phyloP scores from a whole-genome alignment of 129 eudicot species.

The Rutidosis leptorrhynchoides region DNA sequence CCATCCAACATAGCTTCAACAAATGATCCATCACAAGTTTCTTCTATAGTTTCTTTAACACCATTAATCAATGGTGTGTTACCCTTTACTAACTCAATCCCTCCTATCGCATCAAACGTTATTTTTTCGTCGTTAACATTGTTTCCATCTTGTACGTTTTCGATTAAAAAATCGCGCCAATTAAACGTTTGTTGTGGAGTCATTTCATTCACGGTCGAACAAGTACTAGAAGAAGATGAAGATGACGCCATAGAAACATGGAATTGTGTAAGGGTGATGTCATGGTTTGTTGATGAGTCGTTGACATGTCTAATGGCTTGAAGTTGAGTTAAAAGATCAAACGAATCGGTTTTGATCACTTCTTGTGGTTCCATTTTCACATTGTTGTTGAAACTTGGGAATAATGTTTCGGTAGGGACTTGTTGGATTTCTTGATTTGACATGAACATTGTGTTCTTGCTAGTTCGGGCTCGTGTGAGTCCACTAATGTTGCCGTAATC shows the following conservation, averaged over 20 bases:
- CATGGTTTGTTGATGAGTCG: constrained; percentile 37
- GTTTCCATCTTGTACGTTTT: constrained; percentile 42
- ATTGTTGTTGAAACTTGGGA: constrained; percentile 30
- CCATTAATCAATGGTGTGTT: constrained; percentile 12
- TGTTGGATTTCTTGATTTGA: constrained; percentile 35
- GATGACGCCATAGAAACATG: constrained; percentile 26
- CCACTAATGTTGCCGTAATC: constrained; percentile 84
- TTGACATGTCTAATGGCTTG: constrained; percentile 61
- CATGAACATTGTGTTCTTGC: constrained; percentile 34
- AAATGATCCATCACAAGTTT: constrained; percentile 50
- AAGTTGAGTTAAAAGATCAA: constrained; percentile 63
- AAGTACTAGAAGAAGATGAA: constrained; percentile 34
- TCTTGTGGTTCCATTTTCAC: constrained; percentile 37
- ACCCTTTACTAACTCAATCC: constrained; percentile 19
- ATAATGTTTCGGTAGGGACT: constrained; percentile 24
- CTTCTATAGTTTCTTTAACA: constrained; percentile 31
- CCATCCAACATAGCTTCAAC: constrained; percentile 73
- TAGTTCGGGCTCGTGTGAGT: constrained; percentile 38
- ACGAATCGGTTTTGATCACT: constrained; percentile 33
- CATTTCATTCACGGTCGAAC: constrained; percentile 38
- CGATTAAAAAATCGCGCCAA: constrained; percentile 79
- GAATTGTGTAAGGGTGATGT: constrained; percentile 17
- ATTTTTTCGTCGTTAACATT: constrained; percentile 22
- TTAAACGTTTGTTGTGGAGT: constrained; percentile 40
- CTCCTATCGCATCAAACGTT: constrained; percentile 17